A percentile compares a stretch with the other conserved stretches of the same genome.
phyloP scores from a whole-genome alignment of 495 filamentous ascomycete species.

The Penicillium nucicola region DNA sequence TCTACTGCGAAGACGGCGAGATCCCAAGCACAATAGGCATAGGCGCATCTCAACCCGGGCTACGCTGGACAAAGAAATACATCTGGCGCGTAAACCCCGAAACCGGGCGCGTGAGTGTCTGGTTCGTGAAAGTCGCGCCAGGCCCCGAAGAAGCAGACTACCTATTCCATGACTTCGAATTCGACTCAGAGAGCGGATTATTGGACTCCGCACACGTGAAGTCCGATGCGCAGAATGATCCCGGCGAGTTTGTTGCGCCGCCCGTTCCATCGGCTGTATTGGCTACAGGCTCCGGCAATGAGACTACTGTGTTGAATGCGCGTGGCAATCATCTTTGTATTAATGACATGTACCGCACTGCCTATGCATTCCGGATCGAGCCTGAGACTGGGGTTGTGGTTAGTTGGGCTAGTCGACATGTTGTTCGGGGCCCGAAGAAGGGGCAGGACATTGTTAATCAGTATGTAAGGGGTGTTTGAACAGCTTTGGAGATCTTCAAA shows the following conservation, averaged over 20 bases:
- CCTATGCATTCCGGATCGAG: conserved; percentile 42
- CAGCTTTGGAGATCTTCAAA: not conserved
- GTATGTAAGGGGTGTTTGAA: conserved; percentile 21
- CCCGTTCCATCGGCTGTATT: conserved; percentile 20
- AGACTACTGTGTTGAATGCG: conserved; percentile 32
- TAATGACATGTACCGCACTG: conserved; percentile 49
- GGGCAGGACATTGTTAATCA: conserved; percentile 47
- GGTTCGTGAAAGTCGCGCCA: conserved; percentile 42
- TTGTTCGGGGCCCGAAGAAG: conserved; percentile 46
- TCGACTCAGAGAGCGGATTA: conserved; percentile 7
- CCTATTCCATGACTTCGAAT: conserved; percentile 45
- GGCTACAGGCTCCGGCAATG: not conserved
- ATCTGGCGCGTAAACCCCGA: conserved; percentile 39
- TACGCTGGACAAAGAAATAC: conserved; percentile 46
- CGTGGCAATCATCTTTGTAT: conserved; percentile 45
- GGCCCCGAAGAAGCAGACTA: conserved; percentile 40
- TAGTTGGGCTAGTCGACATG: conserved; percentile 47
- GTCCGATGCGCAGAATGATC: not conserved
- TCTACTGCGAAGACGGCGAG: conserved; percentile 46
- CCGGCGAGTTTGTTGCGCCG: conserved; percentile 22
- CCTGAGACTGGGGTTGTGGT: conserved; percentile 35
- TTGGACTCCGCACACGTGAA: not conserved
- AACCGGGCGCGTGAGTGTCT: conserved; percentile 36
- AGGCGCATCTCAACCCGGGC: conserved; percentile 15
- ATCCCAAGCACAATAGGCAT: conserved; percentile 24